These are phyloP conservation scores for Lasiosphaeriaceae sp. DNA, from an alignment of 495 filamentous ascomycete genomes.

Conservation along the genomic window DNA sequence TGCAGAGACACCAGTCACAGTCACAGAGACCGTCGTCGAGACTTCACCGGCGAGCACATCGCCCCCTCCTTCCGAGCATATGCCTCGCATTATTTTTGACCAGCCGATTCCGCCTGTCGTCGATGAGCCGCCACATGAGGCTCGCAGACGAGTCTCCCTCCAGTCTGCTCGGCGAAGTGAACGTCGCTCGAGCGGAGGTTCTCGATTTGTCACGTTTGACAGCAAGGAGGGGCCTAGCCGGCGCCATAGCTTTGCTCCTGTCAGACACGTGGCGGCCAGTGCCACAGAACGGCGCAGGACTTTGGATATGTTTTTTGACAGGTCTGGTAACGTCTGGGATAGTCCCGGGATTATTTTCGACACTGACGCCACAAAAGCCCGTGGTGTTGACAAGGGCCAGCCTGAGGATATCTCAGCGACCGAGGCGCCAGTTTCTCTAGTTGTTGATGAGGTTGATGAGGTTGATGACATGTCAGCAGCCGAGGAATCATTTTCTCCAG, in stretches of 20 bases:
- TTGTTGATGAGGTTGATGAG: not conserved
- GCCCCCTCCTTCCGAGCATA: no score
- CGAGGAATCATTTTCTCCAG: not conserved
- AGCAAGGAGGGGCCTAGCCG: slow-evolving; percentile 16
- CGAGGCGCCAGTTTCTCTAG: no score
- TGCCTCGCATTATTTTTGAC: slow-evolving; percentile 23
- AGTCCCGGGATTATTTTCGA: no score
- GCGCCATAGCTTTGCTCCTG: slow-evolving; percentile 25
- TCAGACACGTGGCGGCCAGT: not conserved
- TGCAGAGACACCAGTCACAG: no score
- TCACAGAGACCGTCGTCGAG: no score
- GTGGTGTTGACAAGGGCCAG: no score
- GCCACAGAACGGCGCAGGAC: slow-evolving; percentile 20
- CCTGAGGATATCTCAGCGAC: no score
- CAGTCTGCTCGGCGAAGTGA: slow-evolving; percentile 26
- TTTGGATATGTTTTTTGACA: slow-evolving; percentile 11
- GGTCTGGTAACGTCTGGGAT: not conserved
- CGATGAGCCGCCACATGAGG: slow-evolving; percentile 23
- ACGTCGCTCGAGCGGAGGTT: slow-evolving; percentile 16
- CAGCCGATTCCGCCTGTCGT: slow-evolving; percentile 17
- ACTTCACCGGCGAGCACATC: no score
- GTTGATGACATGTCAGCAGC: no score
- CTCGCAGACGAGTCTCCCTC: slow-evolving; percentile 24
- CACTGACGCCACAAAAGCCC: not conserved
- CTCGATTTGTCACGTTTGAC: slow-evolving; percentile 18